These are phyloP conservation scores for Fusarium nodosum DNA, from an alignment of 2,329 filamentous ascomycete species.

Conservation along the genomic window DNA sequence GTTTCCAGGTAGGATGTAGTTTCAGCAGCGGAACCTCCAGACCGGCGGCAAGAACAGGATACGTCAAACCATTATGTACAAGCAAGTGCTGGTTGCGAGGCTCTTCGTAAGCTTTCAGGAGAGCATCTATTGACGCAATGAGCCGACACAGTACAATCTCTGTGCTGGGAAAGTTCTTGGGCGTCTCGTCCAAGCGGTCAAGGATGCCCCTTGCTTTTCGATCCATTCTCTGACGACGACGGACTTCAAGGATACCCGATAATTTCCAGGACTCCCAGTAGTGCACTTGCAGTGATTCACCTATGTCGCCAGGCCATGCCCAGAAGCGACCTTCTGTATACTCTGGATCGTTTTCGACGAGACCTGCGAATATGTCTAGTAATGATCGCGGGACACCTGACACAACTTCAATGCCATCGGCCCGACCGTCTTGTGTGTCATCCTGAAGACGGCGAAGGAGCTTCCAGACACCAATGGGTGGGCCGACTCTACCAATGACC, in stretches of 20 bases:
- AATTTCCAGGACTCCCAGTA: constrained; percentile 46
- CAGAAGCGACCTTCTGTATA: constrained; percentile 40
- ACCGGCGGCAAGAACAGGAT: constrained; percentile 37
- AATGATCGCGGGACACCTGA: constrained; percentile 43
- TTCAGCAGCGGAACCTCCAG: constrained; percentile 41
- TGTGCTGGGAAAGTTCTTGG: constrained; percentile 10
- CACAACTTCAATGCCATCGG: constrained; percentile 33
- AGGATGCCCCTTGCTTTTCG: constrained; percentile 18
- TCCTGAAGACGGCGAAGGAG: constrained; percentile 41
- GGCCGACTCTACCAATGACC: constrained; percentile 34
- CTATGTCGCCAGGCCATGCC: constrained; percentile 42
- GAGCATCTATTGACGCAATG: constrained; percentile 43
- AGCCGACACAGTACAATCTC: constrained; percentile 44
- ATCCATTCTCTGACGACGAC: constrained; percentile 37
- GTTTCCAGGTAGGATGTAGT: constrained; percentile 35
- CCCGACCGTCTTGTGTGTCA: constrained; percentile 19
- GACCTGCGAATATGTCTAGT: constrained; percentile 39
- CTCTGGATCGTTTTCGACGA: constrained; percentile 41
- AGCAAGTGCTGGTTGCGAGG: constrained; percentile 41
- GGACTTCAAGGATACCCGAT: constrained; percentile 41
- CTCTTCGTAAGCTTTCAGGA: constrained; percentile 38
- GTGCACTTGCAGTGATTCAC: constrained; percentile 43
- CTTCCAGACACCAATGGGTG: constrained; percentile 44
- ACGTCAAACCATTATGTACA: constrained; percentile 41
- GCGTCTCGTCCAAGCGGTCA: accelerated